Percentiles rank a stretch among this genome's conserved stretches.
These are phyloP conservation scores for Pseudocercospora ulei DNA, from an alignment of 2,329 filamentous ascomycete species.

Conservation along the genomic window DNA sequence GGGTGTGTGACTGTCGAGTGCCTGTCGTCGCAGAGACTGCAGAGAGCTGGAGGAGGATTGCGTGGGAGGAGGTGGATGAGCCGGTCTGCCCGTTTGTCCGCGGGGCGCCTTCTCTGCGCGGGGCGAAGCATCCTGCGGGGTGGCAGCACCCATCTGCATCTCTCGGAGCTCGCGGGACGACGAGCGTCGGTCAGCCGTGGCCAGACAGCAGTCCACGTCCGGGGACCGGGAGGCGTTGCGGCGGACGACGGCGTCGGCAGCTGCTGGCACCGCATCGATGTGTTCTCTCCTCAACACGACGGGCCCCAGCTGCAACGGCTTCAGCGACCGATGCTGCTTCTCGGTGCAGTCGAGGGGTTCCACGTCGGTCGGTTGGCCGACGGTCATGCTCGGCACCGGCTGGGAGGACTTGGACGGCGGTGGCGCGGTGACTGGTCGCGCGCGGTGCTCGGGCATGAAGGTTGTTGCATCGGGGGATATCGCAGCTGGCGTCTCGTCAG, in stretches of 20 bases:
- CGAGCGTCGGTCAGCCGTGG: constrained; percentile 4
- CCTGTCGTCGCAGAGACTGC: constrained; percentile 34
- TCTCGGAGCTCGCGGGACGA: constrained; percentile 14
- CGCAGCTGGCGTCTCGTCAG: constrained; percentile 10
- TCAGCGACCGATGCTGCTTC: constrained; percentile 26
- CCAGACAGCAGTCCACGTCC: constrained; percentile 4
- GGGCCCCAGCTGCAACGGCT: constrained; percentile 26
- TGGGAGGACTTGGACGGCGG: constrained; percentile 17
- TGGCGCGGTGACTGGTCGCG: constrained; percentile 21
- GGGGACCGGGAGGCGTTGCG: constrained; percentile 2
- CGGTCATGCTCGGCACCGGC: constrained; percentile 21
- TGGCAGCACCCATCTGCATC: constrained; percentile 13
- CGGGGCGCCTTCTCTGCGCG: background rate
- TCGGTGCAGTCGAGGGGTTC: constrained; percentile 29
- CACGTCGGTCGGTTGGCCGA: constrained; percentile 24
- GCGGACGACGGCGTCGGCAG: constrained; percentile 18
- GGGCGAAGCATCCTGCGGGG: constrained; percentile 7
- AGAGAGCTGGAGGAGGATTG: constrained; percentile 29
- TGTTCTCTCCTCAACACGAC: constrained; percentile 24
- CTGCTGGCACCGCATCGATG: background rate
- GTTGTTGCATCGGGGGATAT: constrained; percentile 15
- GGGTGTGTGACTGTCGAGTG: constrained; percentile 21
- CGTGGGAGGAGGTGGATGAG: constrained; percentile 16
- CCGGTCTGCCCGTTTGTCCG: constrained; percentile 1
- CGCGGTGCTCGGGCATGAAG: constrained; percentile 20